These are phyloP conservation scores for Podaxis sp. DNA, from an alignment of 768 basidiomycete species.

Conservation along the genomic window DNA sequence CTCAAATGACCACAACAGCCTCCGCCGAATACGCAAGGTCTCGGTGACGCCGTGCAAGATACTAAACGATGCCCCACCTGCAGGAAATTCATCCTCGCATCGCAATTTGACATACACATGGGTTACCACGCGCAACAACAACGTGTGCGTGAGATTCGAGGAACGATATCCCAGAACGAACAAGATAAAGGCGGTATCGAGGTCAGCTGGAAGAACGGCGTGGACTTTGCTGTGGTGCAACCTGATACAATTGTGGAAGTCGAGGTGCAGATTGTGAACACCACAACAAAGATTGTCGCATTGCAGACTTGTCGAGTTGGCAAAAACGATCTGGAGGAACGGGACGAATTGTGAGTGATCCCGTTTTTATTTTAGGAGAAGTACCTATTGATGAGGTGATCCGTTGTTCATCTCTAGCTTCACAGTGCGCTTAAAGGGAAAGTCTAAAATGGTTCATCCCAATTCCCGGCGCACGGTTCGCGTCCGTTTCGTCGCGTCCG, in stretches of 20 bases:
- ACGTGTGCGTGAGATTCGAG: constrained; percentile 23
- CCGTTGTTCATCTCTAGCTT: constrained; percentile 20
- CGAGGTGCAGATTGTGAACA: constrained; percentile 22
- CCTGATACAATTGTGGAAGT: constrained; percentile 23
- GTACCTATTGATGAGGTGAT: neutral
- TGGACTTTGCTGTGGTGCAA: constrained; percentile 48
- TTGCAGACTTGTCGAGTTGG: constrained; percentile 21
- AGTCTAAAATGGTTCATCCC: constrained; percentile 22
- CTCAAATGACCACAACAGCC: neutral
- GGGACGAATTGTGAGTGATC: constrained; percentile 21
- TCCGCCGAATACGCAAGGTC: neutral
- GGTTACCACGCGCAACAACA: constrained; percentile 25
- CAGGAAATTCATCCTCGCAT: constrained; percentile 18
- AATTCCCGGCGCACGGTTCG: constrained; percentile 21
- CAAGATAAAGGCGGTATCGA: constrained; percentile 43
- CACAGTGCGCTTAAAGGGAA: constrained; percentile 27
- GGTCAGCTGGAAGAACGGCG: constrained; percentile 32
- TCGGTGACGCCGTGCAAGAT: constrained; percentile 2
- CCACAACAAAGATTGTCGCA: constrained; percentile 12
- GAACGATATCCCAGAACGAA: constrained; percentile 35
- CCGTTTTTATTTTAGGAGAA: neutral
- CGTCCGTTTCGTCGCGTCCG: constrained; percentile 29
- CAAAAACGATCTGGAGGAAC: constrained; percentile 18
- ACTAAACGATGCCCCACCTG: constrained; percentile 22
- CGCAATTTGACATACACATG: constrained; percentile 23